Percentiles rank a stretch among this genome's conserved stretches.
Conservation (phyloP, 1,284 basidiomycete genomes). For the Fomitopsis betulina region DNA sequence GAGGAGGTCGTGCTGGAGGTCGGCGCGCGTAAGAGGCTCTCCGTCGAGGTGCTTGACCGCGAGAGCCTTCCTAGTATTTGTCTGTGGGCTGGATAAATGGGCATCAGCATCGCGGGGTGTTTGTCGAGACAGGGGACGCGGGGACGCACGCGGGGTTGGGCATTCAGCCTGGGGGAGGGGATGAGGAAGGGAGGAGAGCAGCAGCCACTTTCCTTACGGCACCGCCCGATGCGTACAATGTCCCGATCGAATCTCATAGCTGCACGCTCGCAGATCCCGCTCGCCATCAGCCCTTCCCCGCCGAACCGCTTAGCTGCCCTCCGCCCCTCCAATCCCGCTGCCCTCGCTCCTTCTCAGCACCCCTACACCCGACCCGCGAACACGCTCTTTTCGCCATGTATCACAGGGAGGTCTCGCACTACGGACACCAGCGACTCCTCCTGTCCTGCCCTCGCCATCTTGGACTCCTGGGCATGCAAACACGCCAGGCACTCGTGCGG, state of each 20-base stretch:
- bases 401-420: too few relatives aligned
- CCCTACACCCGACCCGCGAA: neutral
- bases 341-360: neutral
- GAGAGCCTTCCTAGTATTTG: constrained; percentile 66
- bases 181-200: constrained; percentile 8
- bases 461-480: neutral
- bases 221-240: constrained; percentile 9
- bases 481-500: constrained; percentile 17
- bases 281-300: neutral
- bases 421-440: too few relatives aligned
- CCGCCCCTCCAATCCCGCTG: neutral
- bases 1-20: constrained; percentile 85
- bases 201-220: constrained; percentile 26
- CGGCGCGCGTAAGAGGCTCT: constrained; percentile 72
- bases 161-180: constrained; percentile 10
- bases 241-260: constrained; percentile 30
- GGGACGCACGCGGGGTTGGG: constrained; percentile 12
- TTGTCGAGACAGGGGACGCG: neutral
- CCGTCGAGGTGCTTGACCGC: constrained; percentile 78
- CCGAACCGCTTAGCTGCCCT: neutral
- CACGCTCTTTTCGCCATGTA: neutral
- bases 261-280: constrained; percentile 17
- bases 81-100: constrained; percentile 36
- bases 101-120: constrained; percentile 1
- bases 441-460: too few relatives aligned